These are phyloP conservation scores for Ambrosia artemisiifolia DNA, from an alignment of 129 eudicot genomes.

Conservation along the genomic window DNA sequence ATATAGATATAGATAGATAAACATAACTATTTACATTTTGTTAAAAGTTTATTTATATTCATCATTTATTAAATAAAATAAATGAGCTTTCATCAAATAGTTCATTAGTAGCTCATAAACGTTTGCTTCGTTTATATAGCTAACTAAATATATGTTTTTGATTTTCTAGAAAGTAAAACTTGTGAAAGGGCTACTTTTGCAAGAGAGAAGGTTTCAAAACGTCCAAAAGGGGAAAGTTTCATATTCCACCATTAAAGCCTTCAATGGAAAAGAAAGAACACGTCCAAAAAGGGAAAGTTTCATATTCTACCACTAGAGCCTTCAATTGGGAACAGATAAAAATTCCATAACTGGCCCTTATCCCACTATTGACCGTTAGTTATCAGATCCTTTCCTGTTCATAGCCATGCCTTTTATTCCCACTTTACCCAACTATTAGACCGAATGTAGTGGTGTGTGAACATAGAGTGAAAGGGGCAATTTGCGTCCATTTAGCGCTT, in stretches of 20 bases:
- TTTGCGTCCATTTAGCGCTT: too few relatives aligned
- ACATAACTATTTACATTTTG: too few relatives aligned
- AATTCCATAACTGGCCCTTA: slow-evolving; percentile 25
- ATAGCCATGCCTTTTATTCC: slow-evolving; percentile 19
- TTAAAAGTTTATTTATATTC: too few relatives aligned
- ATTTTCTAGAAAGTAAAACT: neutral
- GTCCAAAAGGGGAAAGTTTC: slow-evolving; percentile 31
- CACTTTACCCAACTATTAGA: neutral
- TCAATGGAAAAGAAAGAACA: slow-evolving; percentile 12
- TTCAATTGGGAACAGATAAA: neutral
- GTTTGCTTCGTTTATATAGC: too few relatives aligned
- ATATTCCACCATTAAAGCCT: slow-evolving; percentile 16
- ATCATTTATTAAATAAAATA: too few relatives aligned
- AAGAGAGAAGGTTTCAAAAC: slow-evolving; percentile 15
- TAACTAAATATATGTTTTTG: neutral
- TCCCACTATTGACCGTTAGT: slow-evolving; percentile 21
- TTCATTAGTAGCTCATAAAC: too few relatives aligned
- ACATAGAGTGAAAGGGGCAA: too few relatives aligned
- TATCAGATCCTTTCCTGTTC: slow-evolving; percentile 17
- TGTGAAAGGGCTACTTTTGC: slow-evolving; percentile 1
- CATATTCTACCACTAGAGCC: slow-evolving; percentile 12
- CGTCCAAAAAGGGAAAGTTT: slow-evolving; percentile 31
- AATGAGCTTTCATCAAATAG: too few relatives aligned
- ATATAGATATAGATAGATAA: too few relatives aligned
- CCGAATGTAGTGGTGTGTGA: too few relatives aligned